Evolutionary conservation across 2,329 filamentous ascomycete genomes (phyloP).

Genomic region (Colletotrichum salicis): DNA sequence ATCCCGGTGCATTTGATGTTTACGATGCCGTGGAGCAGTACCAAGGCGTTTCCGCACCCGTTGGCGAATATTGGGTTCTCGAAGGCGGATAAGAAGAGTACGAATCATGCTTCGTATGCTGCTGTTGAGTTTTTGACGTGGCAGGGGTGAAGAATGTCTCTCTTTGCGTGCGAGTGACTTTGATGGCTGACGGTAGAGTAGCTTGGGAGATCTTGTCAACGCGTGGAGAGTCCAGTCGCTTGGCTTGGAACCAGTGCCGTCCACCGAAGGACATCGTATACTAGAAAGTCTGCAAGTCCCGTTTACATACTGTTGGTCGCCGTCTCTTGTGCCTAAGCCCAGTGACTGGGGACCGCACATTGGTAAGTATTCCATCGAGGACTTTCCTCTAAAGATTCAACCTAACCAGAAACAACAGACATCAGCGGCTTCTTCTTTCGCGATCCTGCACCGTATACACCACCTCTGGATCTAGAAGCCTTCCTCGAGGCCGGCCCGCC

Average conservation of each 20-base stretch:
- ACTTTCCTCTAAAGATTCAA: not conserved
- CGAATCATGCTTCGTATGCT: conserved; percentile 77
- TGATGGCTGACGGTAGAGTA: not conserved
- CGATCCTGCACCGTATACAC: conserved; percentile 64
- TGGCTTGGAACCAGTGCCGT: conserved; percentile 73
- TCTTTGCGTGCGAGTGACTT: not conserved
- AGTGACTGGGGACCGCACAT: conserved; percentile 73
- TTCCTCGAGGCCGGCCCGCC: conserved; percentile 67
- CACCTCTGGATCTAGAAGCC: conserved; percentile 60
- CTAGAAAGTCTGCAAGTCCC: conserved; percentile 74
- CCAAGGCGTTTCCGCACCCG: conserved; percentile 77
- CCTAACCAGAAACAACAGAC: conserved; percentile 32
- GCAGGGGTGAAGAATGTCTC: conserved; percentile 63
- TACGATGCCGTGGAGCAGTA: conserved; percentile 80
- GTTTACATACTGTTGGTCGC: conserved; percentile 83
- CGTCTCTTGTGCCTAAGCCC: conserved; percentile 73
- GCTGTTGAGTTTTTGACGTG: conserved; percentile 81
- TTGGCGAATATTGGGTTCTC: conserved; percentile 74
- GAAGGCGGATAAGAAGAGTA: conserved; percentile 59
- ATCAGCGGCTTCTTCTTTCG: conserved; percentile 76
- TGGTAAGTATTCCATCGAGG: conserved; percentile 54
- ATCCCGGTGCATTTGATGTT: conserved; percentile 60
- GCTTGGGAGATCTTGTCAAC: conserved; percentile 83
- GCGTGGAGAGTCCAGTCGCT: conserved; percentile 76
- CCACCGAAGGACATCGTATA: conserved; percentile 79